Evolutionary conservation across 257 asterid species (phyloP).

Genomic region (Salvia hispanica): DNA sequence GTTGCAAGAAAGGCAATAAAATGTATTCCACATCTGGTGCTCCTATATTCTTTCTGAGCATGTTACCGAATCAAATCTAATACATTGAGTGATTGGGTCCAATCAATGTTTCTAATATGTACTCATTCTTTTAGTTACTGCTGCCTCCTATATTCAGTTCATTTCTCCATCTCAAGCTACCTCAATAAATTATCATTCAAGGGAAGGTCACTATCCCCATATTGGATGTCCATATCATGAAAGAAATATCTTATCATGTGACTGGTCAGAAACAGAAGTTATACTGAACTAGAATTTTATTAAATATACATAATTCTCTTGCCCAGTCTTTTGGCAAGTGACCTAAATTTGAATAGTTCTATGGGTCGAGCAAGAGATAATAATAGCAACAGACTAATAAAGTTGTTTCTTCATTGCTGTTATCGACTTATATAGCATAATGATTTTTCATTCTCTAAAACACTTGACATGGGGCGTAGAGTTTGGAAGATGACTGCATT

Average conservation of each 20-base stretch:
- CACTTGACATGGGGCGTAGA: background rate
- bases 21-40: no score
- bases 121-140: background rate
- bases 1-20: background rate
- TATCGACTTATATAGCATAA: background rate
- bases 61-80: no score
- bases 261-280: background rate
- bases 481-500: background rate
- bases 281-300: background rate
- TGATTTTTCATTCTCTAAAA: background rate
- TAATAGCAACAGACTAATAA: background rate
- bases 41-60: no score
- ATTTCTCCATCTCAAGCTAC: background rate
- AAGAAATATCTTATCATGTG: background rate
- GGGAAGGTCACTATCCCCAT: background rate
- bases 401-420: background rate
- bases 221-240: background rate
- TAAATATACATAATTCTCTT: background rate
- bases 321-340: background rate
- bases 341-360: background rate
- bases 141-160: background rate
- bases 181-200: slow-evolving; percentile 10
- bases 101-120: background rate
- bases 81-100: background rate
- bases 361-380: background rate